A percentile compares a stretch with the other conserved stretches of the same genome.
Evolutionary conservation across 2,329 filamentous ascomycete genomes (phyloP).

Genomic region (Dactylonectria macrodidyma): DNA sequence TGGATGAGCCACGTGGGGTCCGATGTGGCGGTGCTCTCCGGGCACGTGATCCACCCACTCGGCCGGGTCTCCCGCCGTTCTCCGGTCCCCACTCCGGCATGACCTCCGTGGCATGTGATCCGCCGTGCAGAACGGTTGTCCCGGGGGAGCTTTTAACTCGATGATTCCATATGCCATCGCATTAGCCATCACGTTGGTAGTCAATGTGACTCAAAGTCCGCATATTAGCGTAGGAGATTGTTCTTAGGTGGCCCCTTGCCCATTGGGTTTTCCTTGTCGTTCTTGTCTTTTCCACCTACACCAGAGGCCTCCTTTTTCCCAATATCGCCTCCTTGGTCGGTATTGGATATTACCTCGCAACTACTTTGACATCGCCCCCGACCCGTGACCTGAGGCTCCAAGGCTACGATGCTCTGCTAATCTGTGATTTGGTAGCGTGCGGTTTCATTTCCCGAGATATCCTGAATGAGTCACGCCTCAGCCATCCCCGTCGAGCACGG

Average conservation of each 20-base stretch:
- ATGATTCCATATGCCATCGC: constrained; percentile 17
- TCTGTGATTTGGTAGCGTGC: constrained; percentile 7
- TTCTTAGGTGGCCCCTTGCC: constrained; percentile 1
- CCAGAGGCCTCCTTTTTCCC: constrained; percentile 25
- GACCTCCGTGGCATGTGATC: constrained; percentile 42
- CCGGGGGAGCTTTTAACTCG: constrained; percentile 30
- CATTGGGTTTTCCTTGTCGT: constrained; percentile 6
- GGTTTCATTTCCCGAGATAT: constrained; percentile 21
- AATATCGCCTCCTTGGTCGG: constrained; percentile 11
- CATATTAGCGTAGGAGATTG: not conserved
- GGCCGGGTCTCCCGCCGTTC: constrained; percentile 43
- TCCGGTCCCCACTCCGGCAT: constrained; percentile 44
- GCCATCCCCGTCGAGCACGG: constrained; percentile 7
- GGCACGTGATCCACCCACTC: constrained; percentile 32
- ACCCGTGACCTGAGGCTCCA: constrained; percentile 17
- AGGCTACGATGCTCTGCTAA: not conserved
- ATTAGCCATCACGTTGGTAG: constrained; percentile 1
- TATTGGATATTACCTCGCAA: constrained; percentile 6
- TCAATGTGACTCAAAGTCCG: constrained; percentile 22
- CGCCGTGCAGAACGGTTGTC: constrained; percentile 36
- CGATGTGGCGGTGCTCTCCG: constrained; percentile 37
- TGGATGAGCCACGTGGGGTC: constrained; percentile 43
- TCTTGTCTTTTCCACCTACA: constrained; percentile 9
- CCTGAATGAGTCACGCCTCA: constrained; percentile 25
- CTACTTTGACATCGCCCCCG: constrained; percentile 2